phyloP scores from a whole-genome alignment of 2,329 filamentous ascomycete genomes.

The Fusarium austroafricanum region DNA sequence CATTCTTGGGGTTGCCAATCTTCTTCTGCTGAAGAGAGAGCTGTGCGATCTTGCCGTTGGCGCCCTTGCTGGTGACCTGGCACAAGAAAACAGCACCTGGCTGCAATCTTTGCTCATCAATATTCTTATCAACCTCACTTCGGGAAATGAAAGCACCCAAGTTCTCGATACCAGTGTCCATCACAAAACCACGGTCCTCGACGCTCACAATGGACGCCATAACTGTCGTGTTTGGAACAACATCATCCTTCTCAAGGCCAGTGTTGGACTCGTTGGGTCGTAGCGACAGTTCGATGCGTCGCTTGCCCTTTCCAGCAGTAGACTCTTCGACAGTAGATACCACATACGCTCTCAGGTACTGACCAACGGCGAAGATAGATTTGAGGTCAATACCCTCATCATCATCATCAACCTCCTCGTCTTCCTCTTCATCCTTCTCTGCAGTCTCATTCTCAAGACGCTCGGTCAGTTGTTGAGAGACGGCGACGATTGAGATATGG shows the following conservation, averaged over 20 bases:
- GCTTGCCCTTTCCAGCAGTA: slow-evolving; percentile 73
- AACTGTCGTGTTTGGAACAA: slow-evolving; percentile 80
- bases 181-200: slow-evolving; percentile 95
- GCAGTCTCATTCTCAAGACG: slow-evolving; percentile 77
- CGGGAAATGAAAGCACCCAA: slow-evolving; percentile 87
- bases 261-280: slow-evolving; percentile 83
- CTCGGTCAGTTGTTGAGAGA: slow-evolving; percentile 82
- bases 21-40: slow-evolving; percentile 80
- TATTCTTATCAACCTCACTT: slow-evolving; percentile 77
- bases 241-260: slow-evolving; percentile 76
- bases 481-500: slow-evolving; percentile 89
- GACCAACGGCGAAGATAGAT: slow-evolving; percentile 81
- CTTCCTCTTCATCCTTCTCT: slow-evolving; percentile 64
- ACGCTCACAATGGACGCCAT: slow-evolving; percentile 91
- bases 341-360: slow-evolving; percentile 89
- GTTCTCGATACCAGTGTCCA: slow-evolving; percentile 84
- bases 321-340: slow-evolving; percentile 78
- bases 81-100: slow-evolving; percentile 89
- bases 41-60: slow-evolving; percentile 86
- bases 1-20: slow-evolving; percentile 73
- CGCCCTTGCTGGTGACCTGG: slow-evolving; percentile 78
- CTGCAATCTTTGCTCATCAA: slow-evolving; percentile 76
- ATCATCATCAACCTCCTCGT: slow-evolving; percentile 59
- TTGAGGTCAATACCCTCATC: slow-evolving; percentile 76
- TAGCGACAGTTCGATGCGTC: slow-evolving; percentile 87